Conservation (phyloP, 495 filamentous ascomycete species). For the Poronia punctata region DNA sequence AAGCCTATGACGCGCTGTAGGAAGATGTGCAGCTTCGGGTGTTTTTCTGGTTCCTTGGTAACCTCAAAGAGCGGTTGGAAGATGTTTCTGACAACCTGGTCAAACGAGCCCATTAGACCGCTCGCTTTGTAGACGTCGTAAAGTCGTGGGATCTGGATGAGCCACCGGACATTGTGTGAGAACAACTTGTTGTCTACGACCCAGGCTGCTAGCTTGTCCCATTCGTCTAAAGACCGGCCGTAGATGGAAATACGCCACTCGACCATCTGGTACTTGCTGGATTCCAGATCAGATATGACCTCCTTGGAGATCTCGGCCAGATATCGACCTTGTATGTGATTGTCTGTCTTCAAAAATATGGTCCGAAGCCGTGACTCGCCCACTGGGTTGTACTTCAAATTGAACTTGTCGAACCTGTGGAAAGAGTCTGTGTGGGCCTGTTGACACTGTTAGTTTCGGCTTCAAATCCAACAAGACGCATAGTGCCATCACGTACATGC, state of each 20-base stretch:
- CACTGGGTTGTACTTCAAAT: slow-evolving; percentile 96
- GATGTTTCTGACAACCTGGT: slow-evolving; percentile 84
- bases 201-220: slow-evolving; percentile 97
- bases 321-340: slow-evolving; percentile 92
- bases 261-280: slow-evolving; percentile 99
- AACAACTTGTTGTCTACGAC: slow-evolving; percentile 98
- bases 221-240: slow-evolving; percentile 83
- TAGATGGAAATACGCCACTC: slow-evolving; percentile 99
- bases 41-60: slow-evolving; percentile 75
- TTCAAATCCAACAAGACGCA: slow-evolving; percentile 2
- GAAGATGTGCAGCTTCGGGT: slow-evolving; percentile 92
- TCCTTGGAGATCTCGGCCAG: slow-evolving; percentile 96
- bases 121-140: slow-evolving; percentile 93
- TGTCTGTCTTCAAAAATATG: slow-evolving; percentile 98
- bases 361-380: slow-evolving; percentile 91
- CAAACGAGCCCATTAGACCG: slow-evolving; percentile 77
- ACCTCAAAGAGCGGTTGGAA: slow-evolving; percentile 95
- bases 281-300: slow-evolving; percentile 94
- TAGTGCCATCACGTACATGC: slow-evolving; percentile 57
- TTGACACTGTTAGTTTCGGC: neutral
- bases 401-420: slow-evolving; percentile 99
- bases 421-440: slow-evolving; percentile 96
- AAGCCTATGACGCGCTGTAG: slow-evolving; percentile 92
- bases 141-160: slow-evolving; percentile 89
- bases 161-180: slow-evolving; percentile 95